Evolutionary conservation across 345 rosid species (phyloP).

Genomic region (Conringia planisiliqua): DNA sequence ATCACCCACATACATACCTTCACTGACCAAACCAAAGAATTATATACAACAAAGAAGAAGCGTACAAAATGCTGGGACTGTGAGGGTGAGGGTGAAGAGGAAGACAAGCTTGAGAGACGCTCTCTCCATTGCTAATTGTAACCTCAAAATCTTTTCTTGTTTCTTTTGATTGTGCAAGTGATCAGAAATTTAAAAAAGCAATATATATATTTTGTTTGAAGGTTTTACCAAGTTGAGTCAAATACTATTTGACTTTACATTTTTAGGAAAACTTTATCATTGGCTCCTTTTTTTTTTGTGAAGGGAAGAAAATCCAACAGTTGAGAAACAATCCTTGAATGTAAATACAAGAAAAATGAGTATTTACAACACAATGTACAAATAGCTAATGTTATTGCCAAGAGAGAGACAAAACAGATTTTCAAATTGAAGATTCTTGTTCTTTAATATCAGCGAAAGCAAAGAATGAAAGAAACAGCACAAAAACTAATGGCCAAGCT

Average conservation of each 20-base stretch:
- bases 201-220: not conserved
- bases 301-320: not conserved
- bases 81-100: slow-evolving; percentile 7
- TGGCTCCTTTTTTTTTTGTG: not conserved
- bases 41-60: not conserved
- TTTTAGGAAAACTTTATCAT: not conserved
- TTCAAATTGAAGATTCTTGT: not conserved
- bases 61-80: slow-evolving; percentile 19
- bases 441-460: slow-evolving; percentile 4
- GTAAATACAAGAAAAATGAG: not conserved
- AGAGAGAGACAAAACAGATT: not conserved
- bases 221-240: slow-evolving; percentile 1
- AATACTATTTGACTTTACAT: not conserved
- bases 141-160: not conserved
- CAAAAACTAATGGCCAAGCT: not conserved
- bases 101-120: slow-evolving; percentile 20
- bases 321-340: not conserved
- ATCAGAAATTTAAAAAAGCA: not conserved
- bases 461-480: slow-evolving; percentile 17
- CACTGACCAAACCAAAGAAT: not conserved
- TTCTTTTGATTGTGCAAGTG: not conserved
- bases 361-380: slow-evolving; percentile 23
- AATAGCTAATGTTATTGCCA: not conserved
- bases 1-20: slow-evolving; percentile 7
- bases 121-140: slow-evolving; percentile 26